A percentile compares a stretch with the other conserved stretches of the same genome.
Evolutionary conservation across 495 filamentous ascomycete species (phyloP).

Genomic region (Daldinia concentrica): DNA sequence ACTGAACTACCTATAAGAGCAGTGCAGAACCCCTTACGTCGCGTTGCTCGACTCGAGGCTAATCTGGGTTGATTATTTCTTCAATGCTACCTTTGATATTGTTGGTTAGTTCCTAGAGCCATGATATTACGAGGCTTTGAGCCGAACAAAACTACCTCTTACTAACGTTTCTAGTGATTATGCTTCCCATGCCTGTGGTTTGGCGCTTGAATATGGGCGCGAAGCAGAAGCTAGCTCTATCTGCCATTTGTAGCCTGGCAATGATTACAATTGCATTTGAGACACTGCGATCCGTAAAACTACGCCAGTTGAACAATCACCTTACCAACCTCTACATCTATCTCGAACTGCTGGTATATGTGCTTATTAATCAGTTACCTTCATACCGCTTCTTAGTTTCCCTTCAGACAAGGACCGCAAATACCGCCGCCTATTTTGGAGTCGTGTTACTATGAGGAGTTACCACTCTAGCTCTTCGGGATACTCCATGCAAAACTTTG

Average conservation of each 20-base stretch:
- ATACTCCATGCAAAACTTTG: slow-evolving; percentile 15
- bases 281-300: slow-evolving; percentile 20
- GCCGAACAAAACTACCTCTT: not conserved
- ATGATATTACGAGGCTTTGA: not conserved
- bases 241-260: slow-evolving; percentile 39
- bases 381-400: slow-evolving; percentile 33
- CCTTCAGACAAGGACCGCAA: slow-evolving; percentile 20
- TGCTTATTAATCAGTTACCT: slow-evolving; percentile 25
- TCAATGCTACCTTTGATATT: slow-evolving; percentile 16
- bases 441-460: slow-evolving; percentile 23
- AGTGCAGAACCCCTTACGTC: not conserved
- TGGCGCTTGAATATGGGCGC: slow-evolving; percentile 47
- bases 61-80: slow-evolving; percentile 15
- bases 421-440: slow-evolving; percentile 26
- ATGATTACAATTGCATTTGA: slow-evolving; percentile 31
- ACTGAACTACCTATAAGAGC: no score
- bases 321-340: slow-evolving; percentile 28
- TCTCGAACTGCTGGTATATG: slow-evolving; percentile 24
- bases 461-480: slow-evolving; percentile 15
- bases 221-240: slow-evolving; percentile 47
- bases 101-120: slow-evolving; percentile 1
- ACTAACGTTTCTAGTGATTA: slow-evolving; percentile 14
- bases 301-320: slow-evolving; percentile 3
- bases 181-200: slow-evolving; percentile 48
- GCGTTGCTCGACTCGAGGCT: slow-evolving; percentile 5